These are phyloP conservation scores for Boechera divaricarpa DNA, from an alignment of 345 rosid species.

Conservation along the genomic window DNA sequence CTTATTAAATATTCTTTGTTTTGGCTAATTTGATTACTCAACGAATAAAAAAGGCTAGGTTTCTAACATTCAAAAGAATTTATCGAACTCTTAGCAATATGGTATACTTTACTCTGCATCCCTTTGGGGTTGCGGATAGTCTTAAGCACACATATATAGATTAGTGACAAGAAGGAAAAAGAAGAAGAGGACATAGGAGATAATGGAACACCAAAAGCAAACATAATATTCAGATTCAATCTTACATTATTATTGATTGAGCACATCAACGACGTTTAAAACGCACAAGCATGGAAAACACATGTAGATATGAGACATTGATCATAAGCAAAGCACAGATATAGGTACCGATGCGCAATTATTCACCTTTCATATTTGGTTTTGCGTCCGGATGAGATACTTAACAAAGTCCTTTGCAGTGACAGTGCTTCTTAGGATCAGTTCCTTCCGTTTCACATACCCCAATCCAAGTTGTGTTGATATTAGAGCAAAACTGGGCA, in stretches of 20 bases:
- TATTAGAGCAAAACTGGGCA: no score
- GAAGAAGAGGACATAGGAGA: background rate
- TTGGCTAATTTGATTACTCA: background rate
- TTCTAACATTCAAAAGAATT: no score
- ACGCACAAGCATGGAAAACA: background rate
- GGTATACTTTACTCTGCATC: no score
- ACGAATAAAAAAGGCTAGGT: no score
- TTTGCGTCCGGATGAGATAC: background rate
- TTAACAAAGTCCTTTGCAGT: conserved; percentile 9
- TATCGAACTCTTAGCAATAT: no score
- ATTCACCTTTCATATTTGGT: background rate
- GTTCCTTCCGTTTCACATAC: background rate
- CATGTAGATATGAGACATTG: background rate
- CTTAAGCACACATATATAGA: no score
- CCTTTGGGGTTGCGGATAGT: no score
- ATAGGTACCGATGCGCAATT: background rate
- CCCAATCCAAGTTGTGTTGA: background rate
- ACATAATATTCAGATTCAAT: background rate
- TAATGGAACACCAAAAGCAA: background rate
- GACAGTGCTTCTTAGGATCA: background rate
- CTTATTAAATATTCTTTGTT: background rate
- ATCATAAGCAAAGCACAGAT: background rate
- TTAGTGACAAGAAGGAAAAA: no score
- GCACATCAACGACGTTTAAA: background rate
- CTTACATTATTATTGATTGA: background rate